Percentiles rank a stretch among this genome's conserved stretches.
These are phyloP conservation scores for Halenospora varia DNA, from an alignment of 495 filamentous ascomycete species.

Conservation along the genomic window DNA sequence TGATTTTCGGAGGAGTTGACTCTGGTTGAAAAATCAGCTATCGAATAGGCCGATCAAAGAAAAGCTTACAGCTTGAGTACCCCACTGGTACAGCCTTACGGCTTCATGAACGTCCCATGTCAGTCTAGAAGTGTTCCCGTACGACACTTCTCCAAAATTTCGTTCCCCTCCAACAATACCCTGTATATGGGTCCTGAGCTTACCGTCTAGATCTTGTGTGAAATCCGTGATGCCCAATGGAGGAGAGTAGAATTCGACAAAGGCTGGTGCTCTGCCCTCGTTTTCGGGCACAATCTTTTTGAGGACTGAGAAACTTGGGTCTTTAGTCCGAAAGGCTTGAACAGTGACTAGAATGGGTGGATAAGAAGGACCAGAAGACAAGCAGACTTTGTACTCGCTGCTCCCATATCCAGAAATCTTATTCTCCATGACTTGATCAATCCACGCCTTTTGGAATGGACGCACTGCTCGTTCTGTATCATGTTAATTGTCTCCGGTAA, in stretches of 20 bases:
- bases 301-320: neutral
- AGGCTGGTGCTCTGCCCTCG: neutral
- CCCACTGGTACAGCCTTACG: neutral
- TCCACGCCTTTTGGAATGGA: neutral
- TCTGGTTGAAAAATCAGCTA: neutral
- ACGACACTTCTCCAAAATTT: neutral
- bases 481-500: neutral
- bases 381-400: neutral
- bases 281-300: neutral
- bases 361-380: neutral
- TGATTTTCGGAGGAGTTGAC: neutral
- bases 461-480: neutral
- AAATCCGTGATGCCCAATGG: neutral
- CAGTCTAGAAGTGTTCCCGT: neutral
- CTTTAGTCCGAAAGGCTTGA: neutral
- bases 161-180: neutral
- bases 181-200: neutral
- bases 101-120: neutral
- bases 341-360: neutral
- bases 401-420: neutral
- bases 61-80: neutral
- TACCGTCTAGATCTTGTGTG: neutral
- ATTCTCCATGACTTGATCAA: neutral
- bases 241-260: neutral
- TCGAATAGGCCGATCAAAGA: neutral